These are phyloP conservation scores for Hansenula sp. DNA, from an alignment of 1,139 yeast species.

Conservation along the genomic window DNA sequence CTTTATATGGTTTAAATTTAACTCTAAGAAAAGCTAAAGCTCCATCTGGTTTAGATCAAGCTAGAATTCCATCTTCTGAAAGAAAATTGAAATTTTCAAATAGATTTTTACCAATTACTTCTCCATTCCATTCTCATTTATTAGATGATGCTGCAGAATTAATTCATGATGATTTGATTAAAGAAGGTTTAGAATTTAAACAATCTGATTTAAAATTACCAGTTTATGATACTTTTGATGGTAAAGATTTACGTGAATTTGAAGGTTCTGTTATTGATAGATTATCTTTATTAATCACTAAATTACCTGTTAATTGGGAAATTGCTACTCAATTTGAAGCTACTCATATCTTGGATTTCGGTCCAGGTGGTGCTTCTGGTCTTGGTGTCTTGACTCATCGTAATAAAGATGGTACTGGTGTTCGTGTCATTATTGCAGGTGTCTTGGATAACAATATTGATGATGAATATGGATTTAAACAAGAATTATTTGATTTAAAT, in stretches of 20 bases:
- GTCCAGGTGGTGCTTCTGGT: slow-evolving; percentile 99
- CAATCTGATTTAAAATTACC: slow-evolving; percentile 65
- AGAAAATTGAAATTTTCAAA: slow-evolving; percentile 90
- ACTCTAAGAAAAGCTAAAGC: slow-evolving; percentile 93
- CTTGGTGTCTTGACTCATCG: slow-evolving; percentile 93
- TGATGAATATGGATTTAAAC: slow-evolving; percentile 88
- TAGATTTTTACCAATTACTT: slow-evolving; percentile 90
- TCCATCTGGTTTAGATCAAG: slow-evolving; percentile 89
- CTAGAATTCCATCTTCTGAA: slow-evolving; percentile 88
- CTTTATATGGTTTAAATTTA: slow-evolving; percentile 93
- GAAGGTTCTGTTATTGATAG: slow-evolving; percentile 56
- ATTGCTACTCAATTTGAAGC: slow-evolving; percentile 72
- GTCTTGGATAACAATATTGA: slow-evolving; percentile 64
- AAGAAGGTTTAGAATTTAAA: slow-evolving; percentile 53
- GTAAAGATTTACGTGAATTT: slow-evolving; percentile 64
- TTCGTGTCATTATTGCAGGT: slow-evolving; percentile 91
- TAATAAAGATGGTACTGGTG: slow-evolving; percentile 98
- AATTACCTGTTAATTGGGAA: slow-evolving; percentile 94
- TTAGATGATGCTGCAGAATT: slow-evolving; percentile 65
- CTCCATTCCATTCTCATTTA: slow-evolving; percentile 95
- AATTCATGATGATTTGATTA: slow-evolving; percentile 61
- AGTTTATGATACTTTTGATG: slow-evolving; percentile 86
- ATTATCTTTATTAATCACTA: slow-evolving; percentile 76
- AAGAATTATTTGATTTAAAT: slow-evolving; percentile 80
- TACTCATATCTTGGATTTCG: slow-evolving; percentile 91